phyloP scores from a whole-genome alignment of 495 filamentous ascomycete species.

The Rhypophila decipiens region DNA sequence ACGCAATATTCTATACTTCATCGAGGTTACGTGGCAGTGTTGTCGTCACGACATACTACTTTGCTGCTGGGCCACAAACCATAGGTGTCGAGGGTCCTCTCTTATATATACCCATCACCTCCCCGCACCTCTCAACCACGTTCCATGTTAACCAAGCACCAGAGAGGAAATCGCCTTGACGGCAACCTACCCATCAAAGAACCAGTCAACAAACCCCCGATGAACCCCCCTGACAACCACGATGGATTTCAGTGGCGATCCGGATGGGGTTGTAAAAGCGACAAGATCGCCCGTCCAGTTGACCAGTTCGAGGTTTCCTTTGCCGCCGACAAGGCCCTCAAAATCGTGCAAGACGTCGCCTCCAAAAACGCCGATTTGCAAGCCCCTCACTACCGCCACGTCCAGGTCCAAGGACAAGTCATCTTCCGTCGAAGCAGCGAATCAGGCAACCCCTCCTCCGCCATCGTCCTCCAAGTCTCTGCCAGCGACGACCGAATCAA shows the following conservation, averaged over 20 bases:
- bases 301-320: constrained; percentile 28
- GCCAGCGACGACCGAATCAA: constrained; percentile 31
- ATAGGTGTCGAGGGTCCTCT: too few species aligned
- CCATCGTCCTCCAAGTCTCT: constrained; percentile 29
- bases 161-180: background rate
- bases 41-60: too few species aligned
- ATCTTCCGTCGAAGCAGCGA: constrained; percentile 27
- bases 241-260: constrained; percentile 10
- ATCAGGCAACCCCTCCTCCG: constrained; percentile 14
- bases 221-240: constrained; percentile 13
- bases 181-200: constrained; percentile 1
- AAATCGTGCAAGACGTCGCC: constrained; percentile 18
- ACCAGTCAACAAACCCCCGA: background rate
- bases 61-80: too few species aligned
- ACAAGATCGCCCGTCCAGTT: constrained; percentile 20
- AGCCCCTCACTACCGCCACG: constrained; percentile 6
- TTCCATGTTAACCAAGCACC: background rate
- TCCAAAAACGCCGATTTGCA: too few species aligned
- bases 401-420: constrained; percentile 33
- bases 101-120: too few species aligned
- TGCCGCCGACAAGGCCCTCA: constrained; percentile 19
- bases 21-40: too few species aligned
- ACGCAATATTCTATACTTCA: too few species aligned
- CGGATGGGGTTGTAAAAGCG: constrained; percentile 17
- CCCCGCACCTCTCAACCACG: too few species aligned